phyloP scores from a whole-genome alignment of 257 asterid species.

The Henckelia pumila region DNA sequence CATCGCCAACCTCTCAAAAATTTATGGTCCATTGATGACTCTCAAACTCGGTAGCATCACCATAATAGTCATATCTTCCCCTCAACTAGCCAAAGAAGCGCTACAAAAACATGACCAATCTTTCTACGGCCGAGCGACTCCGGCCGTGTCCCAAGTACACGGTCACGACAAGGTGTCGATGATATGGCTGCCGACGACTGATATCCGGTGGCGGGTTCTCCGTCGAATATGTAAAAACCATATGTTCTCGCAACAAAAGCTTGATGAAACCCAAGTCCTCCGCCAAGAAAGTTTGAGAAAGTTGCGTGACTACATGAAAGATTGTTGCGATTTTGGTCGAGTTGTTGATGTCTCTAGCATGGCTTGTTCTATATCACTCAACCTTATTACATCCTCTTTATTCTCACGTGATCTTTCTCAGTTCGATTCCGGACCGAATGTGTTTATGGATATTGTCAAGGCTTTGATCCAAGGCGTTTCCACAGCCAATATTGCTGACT shows the following conservation, averaged over 20 bases:
- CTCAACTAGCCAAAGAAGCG: conserved; percentile 30
- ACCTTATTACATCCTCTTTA: too few species aligned
- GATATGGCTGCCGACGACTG: conserved; percentile 27
- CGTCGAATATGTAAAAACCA: conserved; percentile 35
- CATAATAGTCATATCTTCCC: conserved; percentile 33
- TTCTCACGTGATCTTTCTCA: too few species aligned
- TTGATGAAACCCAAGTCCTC: conserved; percentile 28
- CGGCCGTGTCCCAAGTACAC: conserved; percentile 19
- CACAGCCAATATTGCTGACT: background rate
- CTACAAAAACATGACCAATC: conserved; percentile 31
- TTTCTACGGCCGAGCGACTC: conserved; percentile 27
- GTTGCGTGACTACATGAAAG: conserved; percentile 20
- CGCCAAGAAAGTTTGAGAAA: conserved; percentile 28
- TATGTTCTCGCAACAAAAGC: conserved; percentile 28
- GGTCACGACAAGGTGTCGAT: conserved; percentile 30
- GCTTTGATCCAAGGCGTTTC: background rate
- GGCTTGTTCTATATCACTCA: too few species aligned
- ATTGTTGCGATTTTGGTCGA: conserved; percentile 14
- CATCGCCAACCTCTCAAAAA: conserved; percentile 28
- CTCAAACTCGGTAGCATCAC: conserved; percentile 33
- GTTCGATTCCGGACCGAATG: too few species aligned
- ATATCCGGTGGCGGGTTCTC: conserved; percentile 26
- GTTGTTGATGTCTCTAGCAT: conserved; percentile 5
- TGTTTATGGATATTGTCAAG: background rate
- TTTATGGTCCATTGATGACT: conserved; percentile 32